Evolutionary conservation across 208 protist species (phyloP).

Genomic region (Trypanosomatidae sp.): DNA sequence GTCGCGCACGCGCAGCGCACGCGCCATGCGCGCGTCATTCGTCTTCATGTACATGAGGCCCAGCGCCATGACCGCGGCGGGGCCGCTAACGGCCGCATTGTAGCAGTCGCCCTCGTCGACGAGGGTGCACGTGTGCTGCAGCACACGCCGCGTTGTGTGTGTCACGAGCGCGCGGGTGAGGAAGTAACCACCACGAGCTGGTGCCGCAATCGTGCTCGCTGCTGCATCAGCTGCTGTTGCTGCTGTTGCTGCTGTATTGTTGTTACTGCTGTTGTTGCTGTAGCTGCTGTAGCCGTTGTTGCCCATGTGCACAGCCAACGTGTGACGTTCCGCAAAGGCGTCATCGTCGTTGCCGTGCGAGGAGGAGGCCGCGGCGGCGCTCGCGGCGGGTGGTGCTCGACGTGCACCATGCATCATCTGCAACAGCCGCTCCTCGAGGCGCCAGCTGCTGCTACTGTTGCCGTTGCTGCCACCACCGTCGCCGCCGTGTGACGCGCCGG

Average conservation of each 20-base stretch:
- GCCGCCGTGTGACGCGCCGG: conserved; percentile 28
- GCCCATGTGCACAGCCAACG: background rate
- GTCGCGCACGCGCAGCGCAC: conserved; percentile 3
- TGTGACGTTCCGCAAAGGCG: background rate
- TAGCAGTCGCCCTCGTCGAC: conserved; percentile 74
- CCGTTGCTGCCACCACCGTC: background rate
- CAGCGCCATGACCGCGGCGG: conserved; percentile 53
- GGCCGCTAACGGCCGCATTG: conserved; percentile 52
- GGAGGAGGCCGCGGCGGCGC: background rate
- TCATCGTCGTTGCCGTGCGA: background rate
- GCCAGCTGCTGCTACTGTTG: conserved; percentile 3
- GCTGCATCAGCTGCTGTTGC: background rate
- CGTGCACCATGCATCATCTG: conserved; percentile 51
- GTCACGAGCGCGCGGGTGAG: conserved; percentile 35
- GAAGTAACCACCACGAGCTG: conserved; percentile 21
- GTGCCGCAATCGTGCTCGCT: background rate
- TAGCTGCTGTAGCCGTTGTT: background rate
- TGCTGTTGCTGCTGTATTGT: background rate
- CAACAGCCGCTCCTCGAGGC: conserved; percentile 54
- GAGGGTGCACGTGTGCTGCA: conserved; percentile 29
- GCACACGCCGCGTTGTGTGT: conserved; percentile 22
- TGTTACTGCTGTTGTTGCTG: background rate
- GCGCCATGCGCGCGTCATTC: conserved; percentile 25
- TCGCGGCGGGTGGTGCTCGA: conserved; percentile 7
- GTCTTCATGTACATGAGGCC: conserved; percentile 70